phyloP scores from a whole-genome alignment of 805 yeast species.

The Phaffomyces opuntiae region DNA sequence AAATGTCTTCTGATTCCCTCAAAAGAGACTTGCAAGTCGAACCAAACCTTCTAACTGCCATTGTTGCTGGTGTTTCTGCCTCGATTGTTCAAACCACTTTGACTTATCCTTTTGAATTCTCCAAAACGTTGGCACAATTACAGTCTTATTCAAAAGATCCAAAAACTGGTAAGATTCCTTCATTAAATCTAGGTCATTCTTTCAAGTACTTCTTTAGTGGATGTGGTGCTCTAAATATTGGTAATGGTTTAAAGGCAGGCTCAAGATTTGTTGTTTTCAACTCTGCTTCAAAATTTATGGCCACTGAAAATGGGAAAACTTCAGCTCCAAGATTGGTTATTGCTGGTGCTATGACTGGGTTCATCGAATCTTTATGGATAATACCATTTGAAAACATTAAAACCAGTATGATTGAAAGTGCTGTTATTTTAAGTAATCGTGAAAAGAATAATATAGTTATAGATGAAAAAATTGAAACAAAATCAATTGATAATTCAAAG shows the following conservation, averaged over 20 bases:
- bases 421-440: slow-evolving; percentile 29
- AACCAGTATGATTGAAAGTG: slow-evolving; percentile 71
- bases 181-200: slow-evolving; percentile 22
- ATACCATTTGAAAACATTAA: slow-evolving; percentile 90
- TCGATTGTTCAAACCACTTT: slow-evolving; percentile 55
- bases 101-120: slow-evolving; percentile 66
- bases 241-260: slow-evolving; percentile 66
- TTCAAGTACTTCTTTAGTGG: slow-evolving; percentile 45
- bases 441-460: slow-evolving; percentile 6
- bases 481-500: slow-evolving; percentile 9
- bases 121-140: slow-evolving; percentile 59
- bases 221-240: slow-evolving; percentile 67
- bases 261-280: slow-evolving; percentile 72
- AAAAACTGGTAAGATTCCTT: slow-evolving; percentile 10
- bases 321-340: slow-evolving; percentile 75
- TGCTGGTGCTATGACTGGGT: slow-evolving; percentile 81
- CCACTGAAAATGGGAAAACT: slow-evolving; percentile 50
- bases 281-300: slow-evolving; percentile 62
- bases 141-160: slow-evolving; percentile 37
- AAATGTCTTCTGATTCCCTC: background rate
- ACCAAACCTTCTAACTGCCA: slow-evolving; percentile 47
- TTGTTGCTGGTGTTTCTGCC: slow-evolving; percentile 54
- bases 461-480: slow-evolving; percentile 1
- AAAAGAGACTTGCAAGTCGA: slow-evolving; percentile 13
- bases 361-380: slow-evolving; percentile 71